Evolutionary conservation across 257 asterid species (phyloP).

Genomic region (Nicotiana benthamiana): DNA sequence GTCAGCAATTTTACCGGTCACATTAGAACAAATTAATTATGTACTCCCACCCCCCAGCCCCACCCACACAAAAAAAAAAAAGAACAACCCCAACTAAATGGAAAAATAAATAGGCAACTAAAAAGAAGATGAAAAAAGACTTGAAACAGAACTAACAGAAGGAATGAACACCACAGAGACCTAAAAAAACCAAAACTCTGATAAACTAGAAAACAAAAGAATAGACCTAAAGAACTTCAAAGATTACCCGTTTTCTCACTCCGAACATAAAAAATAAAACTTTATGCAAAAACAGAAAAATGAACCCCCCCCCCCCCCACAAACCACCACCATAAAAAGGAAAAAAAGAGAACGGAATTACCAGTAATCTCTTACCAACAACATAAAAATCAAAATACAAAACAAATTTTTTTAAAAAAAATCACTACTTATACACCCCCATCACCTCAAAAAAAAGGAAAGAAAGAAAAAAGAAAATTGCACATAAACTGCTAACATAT

Average conservation of each 20-base stretch:
- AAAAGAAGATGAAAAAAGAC: no score
- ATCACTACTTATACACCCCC: background rate
- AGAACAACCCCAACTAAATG: no score
- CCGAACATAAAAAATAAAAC: background rate
- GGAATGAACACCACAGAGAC: background rate
- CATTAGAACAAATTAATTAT: no score
- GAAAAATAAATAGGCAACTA: no score
- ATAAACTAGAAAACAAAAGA: background rate
- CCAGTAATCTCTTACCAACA: background rate
- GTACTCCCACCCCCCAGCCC: background rate
- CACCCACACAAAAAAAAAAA: no score
- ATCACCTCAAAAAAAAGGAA: no score
- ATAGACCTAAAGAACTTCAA: background rate
- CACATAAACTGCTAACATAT: no score
- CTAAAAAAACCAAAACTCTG: background rate
- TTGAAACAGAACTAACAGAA: background rate
- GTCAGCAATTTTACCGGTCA: no score
- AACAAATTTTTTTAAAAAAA: background rate
- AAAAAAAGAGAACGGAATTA: background rate
- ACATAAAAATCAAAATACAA: background rate
- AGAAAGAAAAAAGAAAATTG: no score
- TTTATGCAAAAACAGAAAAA: background rate
- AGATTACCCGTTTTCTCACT: background rate
- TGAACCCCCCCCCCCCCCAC: background rate
- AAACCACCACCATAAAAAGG: no score